These are phyloP conservation scores for Flaveria sonorensis DNA, from an alignment of 129 eudicot genomes.

Conservation along the genomic window DNA sequence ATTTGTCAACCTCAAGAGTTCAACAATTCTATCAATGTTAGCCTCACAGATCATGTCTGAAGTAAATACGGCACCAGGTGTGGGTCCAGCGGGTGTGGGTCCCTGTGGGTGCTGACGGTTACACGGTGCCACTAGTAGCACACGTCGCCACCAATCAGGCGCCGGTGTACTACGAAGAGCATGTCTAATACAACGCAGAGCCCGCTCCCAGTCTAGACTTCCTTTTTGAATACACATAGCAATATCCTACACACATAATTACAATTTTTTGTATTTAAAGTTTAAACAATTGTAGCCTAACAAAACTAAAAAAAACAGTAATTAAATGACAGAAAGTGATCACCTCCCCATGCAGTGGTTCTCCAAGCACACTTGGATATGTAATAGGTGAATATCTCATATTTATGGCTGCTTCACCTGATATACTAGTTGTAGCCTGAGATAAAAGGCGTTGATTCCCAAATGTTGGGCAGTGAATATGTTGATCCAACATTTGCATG, in stretches of 20 bases:
- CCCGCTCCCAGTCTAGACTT: conserved; percentile 93
- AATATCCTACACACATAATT: conserved; percentile 60
- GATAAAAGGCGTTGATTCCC: conserved; percentile 84
- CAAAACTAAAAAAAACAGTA: conserved; percentile 21
- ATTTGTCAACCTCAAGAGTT: conserved; percentile 80
- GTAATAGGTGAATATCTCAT: conserved; percentile 96
- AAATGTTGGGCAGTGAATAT: conserved; percentile 94
- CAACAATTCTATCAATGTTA: conserved; percentile 86
- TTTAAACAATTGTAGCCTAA: conserved; percentile 7
- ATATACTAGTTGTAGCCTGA: conserved; percentile 61
- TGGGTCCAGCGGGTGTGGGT: conserved; percentile 62
- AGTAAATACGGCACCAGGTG: conserved; percentile 95
- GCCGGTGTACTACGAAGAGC: conserved; percentile 96
- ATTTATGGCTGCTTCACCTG: conserved; percentile 69
- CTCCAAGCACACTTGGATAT: conserved; percentile 98
- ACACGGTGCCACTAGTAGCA: conserved; percentile 88
- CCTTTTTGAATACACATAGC: conserved; percentile 85
- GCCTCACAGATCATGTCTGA: conserved; percentile 96
- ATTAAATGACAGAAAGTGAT: conserved; percentile 26
- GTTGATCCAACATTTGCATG: conserved; percentile 98
- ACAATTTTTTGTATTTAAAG: neutral
- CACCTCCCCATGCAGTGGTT: conserved; percentile 99
- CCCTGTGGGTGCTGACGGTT: conserved; percentile 62
- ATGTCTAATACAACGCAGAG: conserved; percentile 85
- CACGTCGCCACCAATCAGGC: conserved; percentile 98